Conservation (phyloP, 2,329 filamentous ascomycete species). For the Pseudogymnoascus sp. region DNA sequence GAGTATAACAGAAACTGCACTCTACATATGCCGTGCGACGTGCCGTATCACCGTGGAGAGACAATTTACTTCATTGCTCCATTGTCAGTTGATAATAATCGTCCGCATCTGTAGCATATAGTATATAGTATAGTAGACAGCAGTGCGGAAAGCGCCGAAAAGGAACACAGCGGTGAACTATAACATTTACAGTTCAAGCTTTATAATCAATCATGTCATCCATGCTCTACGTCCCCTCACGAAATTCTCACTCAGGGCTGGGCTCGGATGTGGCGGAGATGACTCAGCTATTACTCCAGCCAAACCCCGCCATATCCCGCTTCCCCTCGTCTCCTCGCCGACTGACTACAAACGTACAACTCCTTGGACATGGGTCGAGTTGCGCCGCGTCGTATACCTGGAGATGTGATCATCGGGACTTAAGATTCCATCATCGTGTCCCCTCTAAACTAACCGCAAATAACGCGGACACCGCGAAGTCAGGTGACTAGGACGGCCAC, state of each 20-base stretch:
- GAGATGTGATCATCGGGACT: not conserved
- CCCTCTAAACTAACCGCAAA: not conserved
- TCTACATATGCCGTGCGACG: not conserved
- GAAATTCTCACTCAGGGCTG: slow-evolving; percentile 2
- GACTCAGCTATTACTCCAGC: slow-evolving; percentile 1
- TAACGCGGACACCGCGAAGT: not conserved
- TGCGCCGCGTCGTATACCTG: not conserved
- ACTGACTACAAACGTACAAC: not conserved
- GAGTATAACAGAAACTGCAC: not conserved
- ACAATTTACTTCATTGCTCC: not conserved
- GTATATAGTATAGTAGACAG: not conserved
- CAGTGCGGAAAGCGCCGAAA: too few relatives aligned
- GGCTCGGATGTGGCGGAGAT: not conserved
- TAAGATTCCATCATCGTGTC: not conserved
- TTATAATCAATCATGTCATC: not conserved
- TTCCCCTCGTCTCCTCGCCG: not conserved
- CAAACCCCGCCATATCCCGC: not conserved
- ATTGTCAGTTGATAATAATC: not conserved
- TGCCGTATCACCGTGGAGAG: not conserved
- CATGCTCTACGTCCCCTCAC: not conserved
- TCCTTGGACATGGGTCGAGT: not conserved
- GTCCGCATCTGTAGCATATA: not conserved
- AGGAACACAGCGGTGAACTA: not conserved
- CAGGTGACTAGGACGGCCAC: not conserved
- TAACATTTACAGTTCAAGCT: too few relatives aligned